Evolutionary conservation across 2,329 filamentous ascomycete genomes (phyloP).

Genomic region (Fusarium nygamai): DNA sequence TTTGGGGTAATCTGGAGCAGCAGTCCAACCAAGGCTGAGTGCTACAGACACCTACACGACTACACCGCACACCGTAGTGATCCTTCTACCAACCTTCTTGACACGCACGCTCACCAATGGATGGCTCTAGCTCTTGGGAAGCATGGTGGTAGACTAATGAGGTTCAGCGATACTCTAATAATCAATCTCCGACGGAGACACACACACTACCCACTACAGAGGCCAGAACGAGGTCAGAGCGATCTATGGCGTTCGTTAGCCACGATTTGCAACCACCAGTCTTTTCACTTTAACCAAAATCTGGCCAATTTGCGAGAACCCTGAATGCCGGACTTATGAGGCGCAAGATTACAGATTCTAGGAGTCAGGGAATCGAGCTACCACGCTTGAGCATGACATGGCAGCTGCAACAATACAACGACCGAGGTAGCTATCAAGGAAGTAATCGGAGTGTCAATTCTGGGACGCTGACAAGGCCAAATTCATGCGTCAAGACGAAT

Average conservation of each 20-base stretch:
- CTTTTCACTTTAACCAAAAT: neutral
- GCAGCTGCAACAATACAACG: neutral
- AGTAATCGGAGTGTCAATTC: neutral
- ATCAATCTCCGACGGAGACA: conserved; percentile 7
- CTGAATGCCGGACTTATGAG: conserved; percentile 5
- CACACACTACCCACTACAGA: neutral
- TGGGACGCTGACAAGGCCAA: conserved; percentile 1
- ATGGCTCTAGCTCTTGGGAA: neutral
- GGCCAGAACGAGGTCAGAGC: conserved; percentile 15
- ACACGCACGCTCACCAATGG: neutral
- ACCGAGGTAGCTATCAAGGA: neutral
- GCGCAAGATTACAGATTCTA: conserved; percentile 7
- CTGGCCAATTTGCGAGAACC: conserved; percentile 1
- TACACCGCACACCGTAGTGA: neutral
- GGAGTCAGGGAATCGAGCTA: conserved; percentile 12
- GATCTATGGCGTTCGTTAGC: conserved; percentile 25
- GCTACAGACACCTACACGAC: neutral
- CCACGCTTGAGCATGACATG: conserved; percentile 7
- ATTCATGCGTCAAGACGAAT: conserved; percentile 21
- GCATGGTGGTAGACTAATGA: neutral
- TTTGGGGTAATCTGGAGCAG: conserved; percentile 28
- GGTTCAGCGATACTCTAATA: conserved; percentile 1
- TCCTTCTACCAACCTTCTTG: neutral
- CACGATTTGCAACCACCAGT: conserved; percentile 2
- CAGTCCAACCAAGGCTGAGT: conserved; percentile 8